A percentile compares a stretch with the other conserved stretches of the same genome.
Conservation (phyloP, 2,329 filamentous ascomycete genomes). For the Grosmannia penicillata region DNA sequence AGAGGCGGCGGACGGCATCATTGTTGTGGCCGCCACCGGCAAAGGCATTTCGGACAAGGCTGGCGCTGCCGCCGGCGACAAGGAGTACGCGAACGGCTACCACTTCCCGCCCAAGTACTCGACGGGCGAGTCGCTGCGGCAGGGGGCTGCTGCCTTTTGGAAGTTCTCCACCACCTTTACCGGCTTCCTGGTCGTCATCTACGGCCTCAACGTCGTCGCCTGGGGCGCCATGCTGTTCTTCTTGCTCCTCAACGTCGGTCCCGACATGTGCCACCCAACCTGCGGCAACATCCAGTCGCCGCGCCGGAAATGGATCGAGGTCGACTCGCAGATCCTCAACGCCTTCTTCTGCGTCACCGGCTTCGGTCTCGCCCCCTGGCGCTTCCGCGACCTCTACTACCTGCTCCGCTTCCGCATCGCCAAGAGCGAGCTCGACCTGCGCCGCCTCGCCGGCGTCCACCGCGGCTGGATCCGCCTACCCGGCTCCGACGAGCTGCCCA, state of each 20-base stretch:
- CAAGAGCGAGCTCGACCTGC: slow-evolving; percentile 39
- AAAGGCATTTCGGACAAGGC: neutral
- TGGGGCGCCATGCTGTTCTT: slow-evolving; percentile 90
- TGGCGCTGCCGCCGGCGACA: neutral
- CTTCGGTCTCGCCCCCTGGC: slow-evolving; percentile 74
- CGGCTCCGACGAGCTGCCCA: slow-evolving; percentile 45
- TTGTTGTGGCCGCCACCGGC: neutral
- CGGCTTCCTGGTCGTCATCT: slow-evolving; percentile 65
- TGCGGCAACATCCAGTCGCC: slow-evolving; percentile 64
- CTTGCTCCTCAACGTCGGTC: slow-evolving; percentile 59
- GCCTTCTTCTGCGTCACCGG: slow-evolving; percentile 76
- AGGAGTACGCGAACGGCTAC: slow-evolving; percentile 46
- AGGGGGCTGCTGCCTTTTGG: slow-evolving; percentile 48
- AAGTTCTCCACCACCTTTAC: slow-evolving; percentile 60
- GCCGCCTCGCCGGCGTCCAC: slow-evolving; percentile 60
- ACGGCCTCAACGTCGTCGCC: slow-evolving; percentile 68
- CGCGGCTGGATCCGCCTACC: slow-evolving; percentile 60
- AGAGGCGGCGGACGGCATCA: neutral
- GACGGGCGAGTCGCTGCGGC: slow-evolving; percentile 41
- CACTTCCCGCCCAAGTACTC: slow-evolving; percentile 49
- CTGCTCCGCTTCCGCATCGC: slow-evolving; percentile 48
- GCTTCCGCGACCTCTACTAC: slow-evolving; percentile 66
- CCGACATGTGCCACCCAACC: slow-evolving; percentile 55
- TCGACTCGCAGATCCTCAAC: slow-evolving; percentile 70
- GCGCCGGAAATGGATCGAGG: slow-evolving; percentile 73